phyloP scores from a whole-genome alignment of 352 stramenopile species.

The Pythium rhizo-oryzae region DNA sequence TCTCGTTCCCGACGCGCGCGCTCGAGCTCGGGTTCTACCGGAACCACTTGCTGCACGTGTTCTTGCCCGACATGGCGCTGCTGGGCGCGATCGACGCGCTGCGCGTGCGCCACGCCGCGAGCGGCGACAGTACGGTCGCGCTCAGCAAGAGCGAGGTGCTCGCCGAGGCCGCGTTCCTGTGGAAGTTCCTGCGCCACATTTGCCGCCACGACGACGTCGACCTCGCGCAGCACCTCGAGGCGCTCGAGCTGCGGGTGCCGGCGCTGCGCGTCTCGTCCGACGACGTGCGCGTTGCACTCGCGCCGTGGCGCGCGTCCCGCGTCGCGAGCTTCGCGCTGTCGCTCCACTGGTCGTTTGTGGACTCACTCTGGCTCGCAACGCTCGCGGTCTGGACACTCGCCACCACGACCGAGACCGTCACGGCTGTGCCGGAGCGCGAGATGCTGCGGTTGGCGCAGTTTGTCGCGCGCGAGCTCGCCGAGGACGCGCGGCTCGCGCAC shows the following conservation, averaged over 20 bases:
- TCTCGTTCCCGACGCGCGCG: slow-evolving; percentile 62
- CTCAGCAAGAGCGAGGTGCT: slow-evolving; percentile 35
- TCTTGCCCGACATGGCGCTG: slow-evolving; percentile 77
- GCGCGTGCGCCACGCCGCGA: slow-evolving; percentile 13
- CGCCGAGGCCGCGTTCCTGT: slow-evolving; percentile 50
- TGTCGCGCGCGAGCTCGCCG: slow-evolving; percentile 55
- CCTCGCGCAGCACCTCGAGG: slow-evolving; percentile 38
- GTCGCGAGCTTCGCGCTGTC: slow-evolving; percentile 64
- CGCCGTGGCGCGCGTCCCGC: slow-evolving; percentile 38
- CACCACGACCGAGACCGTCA: neutral
- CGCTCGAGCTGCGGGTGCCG: slow-evolving; percentile 27
- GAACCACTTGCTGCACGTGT: slow-evolving; percentile 84
- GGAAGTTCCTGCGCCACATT: slow-evolving; percentile 68
- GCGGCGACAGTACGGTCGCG: slow-evolving; percentile 26
- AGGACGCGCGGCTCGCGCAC: slow-evolving; percentile 44
- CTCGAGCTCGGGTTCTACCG: slow-evolving; percentile 85
- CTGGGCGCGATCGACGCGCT: slow-evolving; percentile 57
- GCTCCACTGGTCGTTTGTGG: slow-evolving; percentile 77
- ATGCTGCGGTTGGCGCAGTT: slow-evolving; percentile 58
- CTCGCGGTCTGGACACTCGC: slow-evolving; percentile 49
- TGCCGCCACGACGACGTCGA: slow-evolving; percentile 61
- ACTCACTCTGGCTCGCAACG: slow-evolving; percentile 68
- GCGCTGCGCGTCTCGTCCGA: slow-evolving; percentile 17
- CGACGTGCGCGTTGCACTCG: slow-evolving; percentile 33
- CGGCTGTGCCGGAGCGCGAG: slow-evolving; percentile 35